Base-by-base conservation (phyloP, 345 rosid genomes). In the Kandelia obovata region DNA sequence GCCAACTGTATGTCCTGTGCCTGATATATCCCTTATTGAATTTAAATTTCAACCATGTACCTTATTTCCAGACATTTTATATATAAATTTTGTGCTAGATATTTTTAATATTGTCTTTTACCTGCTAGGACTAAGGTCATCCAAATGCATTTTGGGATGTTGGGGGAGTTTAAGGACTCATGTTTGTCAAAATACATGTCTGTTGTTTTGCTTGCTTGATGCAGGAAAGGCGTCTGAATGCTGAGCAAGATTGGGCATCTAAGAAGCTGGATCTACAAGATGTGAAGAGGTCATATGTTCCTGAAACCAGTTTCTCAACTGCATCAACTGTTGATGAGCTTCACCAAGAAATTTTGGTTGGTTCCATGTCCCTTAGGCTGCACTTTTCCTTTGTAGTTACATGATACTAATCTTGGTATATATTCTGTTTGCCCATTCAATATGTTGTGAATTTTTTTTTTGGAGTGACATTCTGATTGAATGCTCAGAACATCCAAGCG, bases 251-350 rank as follows among this genome's bases (percentile, higher is more conserved):
- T 65, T 34, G 84, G 72, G 73, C 75, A n/a, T 66, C 84, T 58
- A 87, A 83, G 84, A 79, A 82, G 55, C 73, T 86, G 34, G 88
- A 75, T 62, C 76, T 87, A 75, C 85, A 69, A 78, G 99, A 95
- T 72, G 26, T 74, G 61, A 79, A 87, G 82, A 89, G 81, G 6
- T 83, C 87, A 62, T 60, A 65, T 68, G 83, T 65, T 70, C 78
- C 79, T 35, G 91, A 84, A 71, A 76, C 80, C 46, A 81, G 74
- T 65, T 25, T 76, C 62, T 66, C 83, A 61, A 52, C 87, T 62
- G 75, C 75, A 58, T 85, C 92, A 75, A 81, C 79, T 73, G 88
- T 89, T 74, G 87, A 88, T 69, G 96, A 95, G 82, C 90, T 88
- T 77, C 78, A 63, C 65, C 84, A 81, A 83, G 99, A 95, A 80